phyloP scores from a whole-genome alignment of 331 rosid genomes.

The Rhamnella rubrinervis region DNA sequence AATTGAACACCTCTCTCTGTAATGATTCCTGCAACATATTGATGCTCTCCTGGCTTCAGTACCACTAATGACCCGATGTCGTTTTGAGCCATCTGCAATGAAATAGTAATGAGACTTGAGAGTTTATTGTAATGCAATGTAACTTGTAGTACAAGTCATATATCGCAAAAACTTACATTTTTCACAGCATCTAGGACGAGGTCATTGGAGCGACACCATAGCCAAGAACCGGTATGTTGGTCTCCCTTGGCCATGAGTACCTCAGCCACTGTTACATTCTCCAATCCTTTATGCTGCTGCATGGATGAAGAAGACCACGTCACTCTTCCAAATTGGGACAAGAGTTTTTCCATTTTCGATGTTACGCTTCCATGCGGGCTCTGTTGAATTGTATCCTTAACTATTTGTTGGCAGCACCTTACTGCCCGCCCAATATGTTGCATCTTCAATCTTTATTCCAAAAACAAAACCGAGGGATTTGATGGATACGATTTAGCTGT shows the following conservation, averaged over 20 bases:
- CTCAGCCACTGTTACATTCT: constrained; percentile 81
- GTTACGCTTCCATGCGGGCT: constrained; percentile 41
- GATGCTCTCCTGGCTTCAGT: constrained; percentile 59
- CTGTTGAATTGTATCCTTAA: constrained; percentile 44
- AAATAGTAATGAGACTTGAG: neutral
- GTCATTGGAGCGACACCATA: constrained; percentile 65
- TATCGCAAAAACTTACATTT: constrained; percentile 37
- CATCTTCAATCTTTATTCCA: constrained; percentile 38
- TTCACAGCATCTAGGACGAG: constrained; percentile 58
- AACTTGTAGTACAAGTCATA: neutral
- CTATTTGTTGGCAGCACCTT: constrained; percentile 33
- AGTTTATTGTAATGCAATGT: neutral
- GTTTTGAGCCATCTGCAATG: constrained; percentile 71
- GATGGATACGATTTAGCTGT: too few relatives aligned
- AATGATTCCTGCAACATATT: constrained; percentile 72
- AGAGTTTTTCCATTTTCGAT: constrained; percentile 27
- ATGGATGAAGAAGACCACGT: constrained; percentile 33
- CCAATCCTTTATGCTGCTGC: constrained; percentile 61
- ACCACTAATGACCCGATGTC: constrained; percentile 78
- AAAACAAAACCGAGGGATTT: neutral
- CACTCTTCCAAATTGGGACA: constrained; percentile 36
- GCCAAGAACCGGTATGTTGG: constrained; percentile 66
- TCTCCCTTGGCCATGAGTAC: constrained; percentile 59
- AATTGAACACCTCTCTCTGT: constrained; percentile 77
- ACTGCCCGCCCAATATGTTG: constrained; percentile 44